These are phyloP conservation scores for Trametes versicolor DNA, from an alignment of 1,284 basidiomycete genomes.

Conservation along the genomic window DNA sequence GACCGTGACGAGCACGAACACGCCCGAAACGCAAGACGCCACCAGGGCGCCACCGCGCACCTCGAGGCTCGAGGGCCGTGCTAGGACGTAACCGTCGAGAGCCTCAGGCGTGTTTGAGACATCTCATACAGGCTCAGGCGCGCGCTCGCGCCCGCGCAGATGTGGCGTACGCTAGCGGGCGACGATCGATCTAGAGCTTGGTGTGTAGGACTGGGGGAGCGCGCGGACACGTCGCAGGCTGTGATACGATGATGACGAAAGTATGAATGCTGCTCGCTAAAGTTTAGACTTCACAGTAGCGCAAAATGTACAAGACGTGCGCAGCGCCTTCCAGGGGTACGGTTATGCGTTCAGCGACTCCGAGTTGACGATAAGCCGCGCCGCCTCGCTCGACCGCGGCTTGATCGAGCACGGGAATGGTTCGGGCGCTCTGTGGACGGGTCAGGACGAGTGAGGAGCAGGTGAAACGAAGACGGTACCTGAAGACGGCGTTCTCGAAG, in stretches of 20 bases:
- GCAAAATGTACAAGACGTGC: not conserved
- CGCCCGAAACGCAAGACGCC: not conserved
- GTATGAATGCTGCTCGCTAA: no score
- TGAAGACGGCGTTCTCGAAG: constrained; percentile 52
- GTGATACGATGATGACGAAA: no score
- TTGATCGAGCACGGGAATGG: constrained; percentile 40
- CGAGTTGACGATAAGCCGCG: constrained; percentile 6
- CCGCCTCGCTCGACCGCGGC: constrained; percentile 39
- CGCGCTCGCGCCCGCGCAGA: no score
- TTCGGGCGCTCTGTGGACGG: constrained; percentile 35
- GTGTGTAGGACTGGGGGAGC: no score
- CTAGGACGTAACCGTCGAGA: not conserved
- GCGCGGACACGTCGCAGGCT: no score
- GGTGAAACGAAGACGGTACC: constrained; percentile 39
- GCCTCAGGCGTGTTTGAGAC: no score
- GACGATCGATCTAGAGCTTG: no score
- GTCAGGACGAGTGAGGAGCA: not conserved
- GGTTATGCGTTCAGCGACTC: constrained; percentile 11
- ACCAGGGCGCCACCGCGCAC: not conserved
- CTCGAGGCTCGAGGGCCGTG: not conserved
- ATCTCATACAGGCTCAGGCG: no score
- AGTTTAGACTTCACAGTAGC: not conserved
- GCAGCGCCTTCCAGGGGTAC: not conserved
- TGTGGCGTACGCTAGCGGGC: no score
- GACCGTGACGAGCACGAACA: no score